Evolutionary conservation across 2,329 filamentous ascomycete genomes (phyloP), one percentile per base, ranked within the genome.

Genomic region (Ophiostoma sp.): DNA sequence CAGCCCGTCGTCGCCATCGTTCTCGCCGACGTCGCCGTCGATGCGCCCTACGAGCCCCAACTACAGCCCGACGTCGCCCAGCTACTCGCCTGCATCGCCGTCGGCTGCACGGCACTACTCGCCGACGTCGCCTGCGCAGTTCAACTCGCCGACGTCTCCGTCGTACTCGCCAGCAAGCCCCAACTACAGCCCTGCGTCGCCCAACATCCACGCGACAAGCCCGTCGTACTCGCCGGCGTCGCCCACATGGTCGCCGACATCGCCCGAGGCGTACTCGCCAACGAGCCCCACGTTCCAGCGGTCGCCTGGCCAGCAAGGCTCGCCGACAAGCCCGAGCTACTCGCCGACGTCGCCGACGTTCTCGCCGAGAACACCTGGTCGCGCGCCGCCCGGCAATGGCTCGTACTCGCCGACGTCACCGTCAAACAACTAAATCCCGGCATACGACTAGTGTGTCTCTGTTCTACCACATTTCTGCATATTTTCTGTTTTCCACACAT

Each of bases 221-320:
- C 87, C 84, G n/a, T 84, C 83, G 4, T 90, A 90, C 79, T 87
- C 85, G 41, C 90, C 90, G 66, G 88, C 88, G 3, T 92, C 90
- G 67, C 90, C 90, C n/a, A 87, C 85, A 33, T 94, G 91, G 82
- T 93, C 91, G 70, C 91, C 92, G 2, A 91, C 90, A 7, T 93
- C 90, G 57, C 86, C 86, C 15, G 83, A 84, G 72, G 82, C 83
- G 2, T 89, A 89, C 80, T 89, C 86, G 67, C 87, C 87, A 5
- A 89, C 87, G 62, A 89, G 86, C 75, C 87, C 87, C 39, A 82
- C 82, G 72, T 88, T 86, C 84, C 81, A 84, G 74, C 82, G 82
- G 72, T 83, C 83, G 73, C 82, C 83, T 69, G 83, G 86, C 75
- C 79, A 84, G 71, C 82, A 84, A 74, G 80, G 82, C 75, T 89